These are phyloP conservation scores for Leptomonas seymouri DNA, from an alignment of 208 protist species.

Conservation along the genomic window DNA sequence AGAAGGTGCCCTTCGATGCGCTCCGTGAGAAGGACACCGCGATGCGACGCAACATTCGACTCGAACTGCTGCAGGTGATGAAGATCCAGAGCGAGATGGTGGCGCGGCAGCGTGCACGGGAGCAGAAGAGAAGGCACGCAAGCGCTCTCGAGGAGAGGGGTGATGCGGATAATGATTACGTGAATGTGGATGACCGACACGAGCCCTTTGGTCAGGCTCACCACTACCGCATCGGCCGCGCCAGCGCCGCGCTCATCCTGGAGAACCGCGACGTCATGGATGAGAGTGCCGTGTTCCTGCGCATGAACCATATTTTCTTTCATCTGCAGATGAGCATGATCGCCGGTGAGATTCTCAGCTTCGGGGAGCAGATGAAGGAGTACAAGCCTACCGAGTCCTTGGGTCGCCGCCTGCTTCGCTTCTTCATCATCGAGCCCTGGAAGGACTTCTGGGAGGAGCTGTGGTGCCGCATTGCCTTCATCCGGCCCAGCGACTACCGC, in stretches of 20 bases:
- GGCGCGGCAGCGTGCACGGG: not conserved
- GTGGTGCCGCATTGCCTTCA: conserved; percentile 48
- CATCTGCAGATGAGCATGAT: conserved; percentile 42
- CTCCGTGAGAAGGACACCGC: conserved; percentile 35
- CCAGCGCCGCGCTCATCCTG: conserved; percentile 18
- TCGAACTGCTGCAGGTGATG: conserved; percentile 36
- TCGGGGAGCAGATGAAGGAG: conserved; percentile 45
- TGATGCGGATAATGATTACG: conserved; percentile 9
- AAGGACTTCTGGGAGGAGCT: conserved; percentile 56
- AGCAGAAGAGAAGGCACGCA: conserved; percentile 11
- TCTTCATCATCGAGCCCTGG: conserved; percentile 59
- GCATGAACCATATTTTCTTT: conserved; percentile 38
- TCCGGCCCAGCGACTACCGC: conserved; percentile 44
- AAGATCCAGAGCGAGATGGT: conserved; percentile 15
- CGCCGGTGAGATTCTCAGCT: conserved; percentile 36
- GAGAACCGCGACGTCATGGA: conserved; percentile 31
- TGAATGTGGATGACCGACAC: conserved; percentile 4
- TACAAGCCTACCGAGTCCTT: conserved; percentile 42
- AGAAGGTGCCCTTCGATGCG: conserved; percentile 40
- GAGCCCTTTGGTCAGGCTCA: not conserved
- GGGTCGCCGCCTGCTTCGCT: conserved; percentile 32
- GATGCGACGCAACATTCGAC: conserved; percentile 44
- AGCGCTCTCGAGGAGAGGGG: conserved; percentile 6
- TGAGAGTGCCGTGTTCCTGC: conserved; percentile 34
- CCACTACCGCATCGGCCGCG: conserved; percentile 15